Percentiles rank a stretch among this genome's conserved stretches.
Conservation (phyloP, 164 flowering plant species). For the Dillenia suffruticosa region DNA sequence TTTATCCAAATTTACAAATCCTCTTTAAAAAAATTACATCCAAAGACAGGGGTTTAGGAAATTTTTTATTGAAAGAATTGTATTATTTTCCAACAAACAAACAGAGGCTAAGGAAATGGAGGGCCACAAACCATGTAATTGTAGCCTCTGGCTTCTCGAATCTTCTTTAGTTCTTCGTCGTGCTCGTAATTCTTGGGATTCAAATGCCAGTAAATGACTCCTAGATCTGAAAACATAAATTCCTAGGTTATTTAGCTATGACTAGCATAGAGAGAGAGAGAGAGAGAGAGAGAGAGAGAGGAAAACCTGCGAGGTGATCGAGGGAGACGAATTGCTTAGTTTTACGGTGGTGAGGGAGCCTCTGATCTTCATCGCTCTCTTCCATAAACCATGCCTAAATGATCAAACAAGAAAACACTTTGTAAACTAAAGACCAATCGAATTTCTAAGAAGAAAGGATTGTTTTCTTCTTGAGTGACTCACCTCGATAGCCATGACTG, state of each 20-base stretch:
- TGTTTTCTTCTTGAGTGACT: too few species aligned
- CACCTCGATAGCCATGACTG: too few species aligned
- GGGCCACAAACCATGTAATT: conserved; percentile 48
- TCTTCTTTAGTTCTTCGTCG: conserved; percentile 52
- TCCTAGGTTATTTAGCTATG: neutral
- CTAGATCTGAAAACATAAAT: conserved; percentile 37
- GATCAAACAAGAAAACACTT: too few species aligned
- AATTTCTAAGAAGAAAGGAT: too few species aligned
- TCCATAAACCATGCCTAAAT: conserved; percentile 87
- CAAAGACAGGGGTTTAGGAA: too few species aligned
- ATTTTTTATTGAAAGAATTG: too few species aligned
- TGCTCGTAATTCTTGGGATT: conserved; percentile 58
- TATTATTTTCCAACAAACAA: too few species aligned
- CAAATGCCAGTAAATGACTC: conserved; percentile 70
- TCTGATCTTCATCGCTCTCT: conserved; percentile 59
- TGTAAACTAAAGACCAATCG: too few species aligned
- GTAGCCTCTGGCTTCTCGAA: conserved; percentile 68
- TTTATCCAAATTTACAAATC: too few species aligned
- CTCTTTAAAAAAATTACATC: too few species aligned
- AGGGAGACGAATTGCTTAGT: conserved; percentile 56
- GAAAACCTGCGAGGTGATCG: conserved; percentile 52
- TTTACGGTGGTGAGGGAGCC: conserved; percentile 72
- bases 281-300: neutral
- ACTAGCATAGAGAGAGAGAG: neutral
- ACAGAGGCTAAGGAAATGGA: neutral